phyloP scores from a whole-genome alignment of 2,329 filamentous ascomycete species.

The Trichophyton verrucosum region DNA sequence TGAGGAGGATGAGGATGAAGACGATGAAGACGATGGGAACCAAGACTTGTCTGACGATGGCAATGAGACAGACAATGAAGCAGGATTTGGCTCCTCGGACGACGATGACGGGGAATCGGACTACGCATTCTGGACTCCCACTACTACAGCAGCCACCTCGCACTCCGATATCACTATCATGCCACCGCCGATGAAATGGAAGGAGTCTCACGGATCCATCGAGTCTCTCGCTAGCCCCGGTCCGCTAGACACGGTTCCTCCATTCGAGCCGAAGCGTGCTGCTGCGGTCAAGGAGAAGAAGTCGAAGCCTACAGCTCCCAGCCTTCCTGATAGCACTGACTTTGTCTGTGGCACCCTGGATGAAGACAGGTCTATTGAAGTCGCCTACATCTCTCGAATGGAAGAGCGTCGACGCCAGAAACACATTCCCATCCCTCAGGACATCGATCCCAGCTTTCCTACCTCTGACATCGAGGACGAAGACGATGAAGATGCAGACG shows the following conservation, averaged over 20 bases:
- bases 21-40: slow-evolving; percentile 27
- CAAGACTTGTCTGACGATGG: slow-evolving; percentile 40
- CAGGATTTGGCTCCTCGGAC: slow-evolving; percentile 58
- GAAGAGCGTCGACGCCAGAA: slow-evolving; percentile 71
- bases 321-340: slow-evolving; percentile 91
- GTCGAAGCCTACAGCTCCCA: slow-evolving; percentile 58
- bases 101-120: slow-evolving; percentile 56
- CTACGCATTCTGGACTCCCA: slow-evolving; percentile 50
- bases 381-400: slow-evolving; percentile 76
- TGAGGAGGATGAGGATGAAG: slow-evolving; percentile 45
- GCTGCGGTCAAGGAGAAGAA: slow-evolving; percentile 36
- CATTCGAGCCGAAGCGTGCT: slow-evolving; percentile 19
- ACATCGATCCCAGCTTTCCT: slow-evolving; percentile 94
- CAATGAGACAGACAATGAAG: slow-evolving; percentile 70
- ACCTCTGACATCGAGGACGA: slow-evolving; percentile 85
- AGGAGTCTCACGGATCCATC: slow-evolving; percentile 42
- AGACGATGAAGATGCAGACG: slow-evolving; percentile 52
- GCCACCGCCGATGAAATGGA: slow-evolving; percentile 33
- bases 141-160: slow-evolving; percentile 36
- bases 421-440: slow-evolving; percentile 75
- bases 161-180: slow-evolving; percentile 35
- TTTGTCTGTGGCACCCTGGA: slow-evolving; percentile 98
- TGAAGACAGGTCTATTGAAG: slow-evolving; percentile 87
- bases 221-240: slow-evolving; percentile 30
- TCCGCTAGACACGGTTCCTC: slow-evolving; percentile 21